Evolutionary conservation across 495 filamentous ascomycete species (phyloP).

Genomic region (Geoglossum glabrum): DNA sequence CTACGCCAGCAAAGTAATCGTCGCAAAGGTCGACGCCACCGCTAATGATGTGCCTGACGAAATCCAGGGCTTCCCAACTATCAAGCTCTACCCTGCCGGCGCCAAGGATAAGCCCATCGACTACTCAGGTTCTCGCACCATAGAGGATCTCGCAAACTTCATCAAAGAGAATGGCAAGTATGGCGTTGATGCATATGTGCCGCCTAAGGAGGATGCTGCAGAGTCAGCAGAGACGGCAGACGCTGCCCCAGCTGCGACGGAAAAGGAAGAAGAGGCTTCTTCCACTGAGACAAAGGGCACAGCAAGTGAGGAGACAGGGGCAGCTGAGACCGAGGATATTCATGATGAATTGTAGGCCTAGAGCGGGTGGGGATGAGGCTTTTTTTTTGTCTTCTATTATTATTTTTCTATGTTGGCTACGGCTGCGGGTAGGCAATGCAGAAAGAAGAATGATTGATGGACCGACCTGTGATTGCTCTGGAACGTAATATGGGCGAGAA

Average conservation of each 20-base stretch:
- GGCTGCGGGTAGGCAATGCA: no score
- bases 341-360: slow-evolving; percentile 4
- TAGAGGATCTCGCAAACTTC: slow-evolving; percentile 88
- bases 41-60: slow-evolving; percentile 92
- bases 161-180: slow-evolving; percentile 88
- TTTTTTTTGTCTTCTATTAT: not conserved
- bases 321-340: slow-evolving; percentile 2
- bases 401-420: no score
- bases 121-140: slow-evolving; percentile 72
- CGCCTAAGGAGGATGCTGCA: slow-evolving; percentile 26
- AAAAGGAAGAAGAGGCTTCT: slow-evolving; percentile 6
- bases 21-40: slow-evolving; percentile 97
- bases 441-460: no score
- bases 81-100: slow-evolving; percentile 92
- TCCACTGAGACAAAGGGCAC: not conserved
- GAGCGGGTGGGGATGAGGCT: not conserved
- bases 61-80: slow-evolving; percentile 95
- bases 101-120: slow-evolving; percentile 66
- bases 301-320: slow-evolving; percentile 4
- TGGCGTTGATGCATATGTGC: slow-evolving; percentile 42
- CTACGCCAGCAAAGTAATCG: slow-evolving; percentile 60
- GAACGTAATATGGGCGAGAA: no score
- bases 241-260: slow-evolving; percentile 29
- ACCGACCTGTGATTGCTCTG: no score
- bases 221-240: slow-evolving; percentile 23